Percentiles rank a stretch among this genome's conserved stretches.
Evolutionary conservation across 2,329 filamentous ascomycete genomes (phyloP).

Genomic region (Fusarium miscanthi): DNA sequence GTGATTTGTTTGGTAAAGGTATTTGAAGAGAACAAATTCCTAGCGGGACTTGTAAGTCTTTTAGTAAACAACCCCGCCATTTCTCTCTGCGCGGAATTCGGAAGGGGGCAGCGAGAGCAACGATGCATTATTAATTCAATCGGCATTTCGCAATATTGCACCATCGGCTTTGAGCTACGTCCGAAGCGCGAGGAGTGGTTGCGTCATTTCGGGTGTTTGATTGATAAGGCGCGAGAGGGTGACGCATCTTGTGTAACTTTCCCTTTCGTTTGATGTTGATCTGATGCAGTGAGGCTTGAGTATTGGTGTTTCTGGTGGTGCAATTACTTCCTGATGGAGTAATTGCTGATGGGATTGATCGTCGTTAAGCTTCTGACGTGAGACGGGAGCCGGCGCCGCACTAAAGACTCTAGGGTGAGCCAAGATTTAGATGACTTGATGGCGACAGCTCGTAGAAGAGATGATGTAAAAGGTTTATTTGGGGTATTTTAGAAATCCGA

Average conservation of each 20-base stretch:
- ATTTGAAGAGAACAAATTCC: neutral
- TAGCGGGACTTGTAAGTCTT: neutral
- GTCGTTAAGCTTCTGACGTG: slow-evolving; percentile 24
- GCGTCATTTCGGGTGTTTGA: slow-evolving; percentile 7
- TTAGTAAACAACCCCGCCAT: slow-evolving; percentile 1
- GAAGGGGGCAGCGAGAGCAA: neutral
- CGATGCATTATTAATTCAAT: slow-evolving; percentile 9
- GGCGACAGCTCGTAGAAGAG: neutral
- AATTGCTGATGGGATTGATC: neutral
- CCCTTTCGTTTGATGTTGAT: neutral
- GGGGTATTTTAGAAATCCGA: fast-evolving
- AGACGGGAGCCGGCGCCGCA: neutral
- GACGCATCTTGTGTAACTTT: neutral
- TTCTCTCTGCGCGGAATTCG: neutral
- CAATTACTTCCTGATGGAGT: slow-evolving; percentile 4
- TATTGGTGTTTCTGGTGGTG: neutral
- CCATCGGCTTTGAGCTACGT: neutral
- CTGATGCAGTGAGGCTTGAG: neutral
- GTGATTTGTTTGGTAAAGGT: neutral
- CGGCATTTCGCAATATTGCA: neutral
- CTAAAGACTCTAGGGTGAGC: slow-evolving; percentile 12
- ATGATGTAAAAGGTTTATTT: fast-evolving
- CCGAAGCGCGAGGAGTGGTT: slow-evolving; percentile 20
- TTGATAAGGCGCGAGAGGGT: neutral
- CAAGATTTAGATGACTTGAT: neutral